Evolutionary conservation across 768 basidiomycete genomes (phyloP).

Genomic region (button mushroom (Agaricus bisporus)): DNA sequence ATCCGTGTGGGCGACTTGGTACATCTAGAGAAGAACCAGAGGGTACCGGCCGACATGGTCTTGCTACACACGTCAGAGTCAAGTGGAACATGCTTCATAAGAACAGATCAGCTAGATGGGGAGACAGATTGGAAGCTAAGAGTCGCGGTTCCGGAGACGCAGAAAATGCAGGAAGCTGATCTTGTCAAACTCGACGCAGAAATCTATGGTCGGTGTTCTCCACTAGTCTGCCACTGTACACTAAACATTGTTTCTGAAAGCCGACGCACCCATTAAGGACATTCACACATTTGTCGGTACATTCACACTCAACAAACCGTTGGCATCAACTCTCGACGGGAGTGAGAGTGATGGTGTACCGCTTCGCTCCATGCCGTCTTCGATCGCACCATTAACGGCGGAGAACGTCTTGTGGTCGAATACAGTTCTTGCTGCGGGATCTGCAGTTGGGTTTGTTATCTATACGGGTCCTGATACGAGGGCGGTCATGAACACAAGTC

Average conservation of each 20-base stretch:
- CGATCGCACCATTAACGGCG: constrained; percentile 81
- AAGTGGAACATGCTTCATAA: constrained; percentile 92
- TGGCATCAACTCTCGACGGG: constrained; percentile 18
- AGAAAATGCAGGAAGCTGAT: constrained; percentile 54
- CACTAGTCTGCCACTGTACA: background rate
- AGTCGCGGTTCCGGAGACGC: constrained; percentile 80
- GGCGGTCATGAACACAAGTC: constrained; percentile 98
- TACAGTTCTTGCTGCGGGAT: constrained; percentile 93
- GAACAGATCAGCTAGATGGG: constrained; percentile 97
- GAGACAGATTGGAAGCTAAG: constrained; percentile 99
- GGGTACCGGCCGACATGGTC: constrained; percentile 92
- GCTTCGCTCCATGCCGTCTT: constrained; percentile 37
- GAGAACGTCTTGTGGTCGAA: constrained; percentile 98
- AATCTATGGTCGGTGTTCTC: constrained; percentile 63
- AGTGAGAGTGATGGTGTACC: constrained; percentile 28
- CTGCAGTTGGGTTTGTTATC: constrained; percentile 86
- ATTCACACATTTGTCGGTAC: constrained; percentile 95
- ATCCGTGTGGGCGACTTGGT: constrained; percentile 90
- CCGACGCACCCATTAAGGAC: constrained; percentile 94
- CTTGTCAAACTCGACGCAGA: constrained; percentile 75
- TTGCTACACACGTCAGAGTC: constrained; percentile 83
- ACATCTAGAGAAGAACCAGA: constrained; percentile 91
- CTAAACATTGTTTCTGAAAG: constrained; percentile 29
- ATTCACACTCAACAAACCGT: constrained; percentile 63
- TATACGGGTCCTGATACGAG: constrained; percentile 95